These are phyloP conservation scores for Thielaviopsis ethacetica DNA, from an alignment of 2,329 filamentous ascomycete genomes.

Conservation along the genomic window DNA sequence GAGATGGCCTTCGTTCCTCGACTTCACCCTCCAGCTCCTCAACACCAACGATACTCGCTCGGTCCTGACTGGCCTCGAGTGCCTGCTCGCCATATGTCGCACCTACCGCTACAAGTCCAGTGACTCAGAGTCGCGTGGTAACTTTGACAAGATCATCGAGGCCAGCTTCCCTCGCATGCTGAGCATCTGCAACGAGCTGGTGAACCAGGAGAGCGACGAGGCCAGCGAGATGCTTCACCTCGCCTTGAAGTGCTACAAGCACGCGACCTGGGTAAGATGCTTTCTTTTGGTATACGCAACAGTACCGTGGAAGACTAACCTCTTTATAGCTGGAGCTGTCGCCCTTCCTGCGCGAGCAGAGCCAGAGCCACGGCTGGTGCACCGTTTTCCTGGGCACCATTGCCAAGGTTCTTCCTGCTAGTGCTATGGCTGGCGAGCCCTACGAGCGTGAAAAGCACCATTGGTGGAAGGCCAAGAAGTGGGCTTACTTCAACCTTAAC, in stretches of 20 bases:
- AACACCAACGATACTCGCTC: conserved; percentile 73
- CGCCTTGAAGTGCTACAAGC: conserved; percentile 93
- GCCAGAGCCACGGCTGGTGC: conserved; percentile 87
- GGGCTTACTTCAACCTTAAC: conserved; percentile 96
- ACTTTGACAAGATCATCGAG: conserved; percentile 91
- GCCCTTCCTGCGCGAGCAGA: conserved; percentile 57
- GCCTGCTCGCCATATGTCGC: conserved; percentile 82
- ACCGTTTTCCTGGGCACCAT: conserved; percentile 86
- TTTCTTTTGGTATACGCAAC: background rate
- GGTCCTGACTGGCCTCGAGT: conserved; percentile 86
- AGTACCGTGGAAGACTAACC: conserved; percentile 4
- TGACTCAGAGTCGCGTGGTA: conserved; percentile 57
- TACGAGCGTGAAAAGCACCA: conserved; percentile 85
- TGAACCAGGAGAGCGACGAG: conserved; percentile 82
- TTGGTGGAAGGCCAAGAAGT: conserved; percentile 99
- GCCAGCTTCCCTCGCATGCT: conserved; percentile 78
- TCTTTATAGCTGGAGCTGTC: conserved; percentile 64
- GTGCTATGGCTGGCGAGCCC: conserved; percentile 60
- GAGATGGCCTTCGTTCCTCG: conserved; percentile 87
- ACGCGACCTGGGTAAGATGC: conserved; percentile 69
- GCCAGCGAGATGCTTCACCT: conserved; percentile 93
- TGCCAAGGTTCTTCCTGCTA: conserved; percentile 64
- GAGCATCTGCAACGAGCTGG: conserved; percentile 71
- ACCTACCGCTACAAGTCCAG: conserved; percentile 84
- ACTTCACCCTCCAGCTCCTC: conserved; percentile 77